A percentile compares a stretch with the other conserved stretches of the same genome.
Conservation (phyloP, 2,329 filamentous ascomycete species). For the Aspergillus viridinutans region DNA sequence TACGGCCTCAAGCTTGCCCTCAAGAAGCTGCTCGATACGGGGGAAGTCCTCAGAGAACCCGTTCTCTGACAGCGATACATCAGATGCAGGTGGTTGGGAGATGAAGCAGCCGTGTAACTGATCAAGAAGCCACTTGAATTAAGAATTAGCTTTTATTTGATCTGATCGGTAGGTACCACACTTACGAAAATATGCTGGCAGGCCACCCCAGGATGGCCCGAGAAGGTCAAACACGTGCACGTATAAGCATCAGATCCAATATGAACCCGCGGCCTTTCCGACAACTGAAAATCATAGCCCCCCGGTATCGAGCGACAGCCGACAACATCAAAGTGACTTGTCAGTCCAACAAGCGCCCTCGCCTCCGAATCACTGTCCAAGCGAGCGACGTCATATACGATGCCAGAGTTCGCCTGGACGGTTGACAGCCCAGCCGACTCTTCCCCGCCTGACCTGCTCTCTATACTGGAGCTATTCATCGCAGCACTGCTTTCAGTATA, state of each 20-base stretch:
- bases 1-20: slow-evolving; percentile 29
- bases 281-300: slow-evolving; percentile 36
- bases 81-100: slow-evolving; percentile 22
- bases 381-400: slow-evolving; percentile 32
- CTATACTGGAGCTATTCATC: slow-evolving; percentile 11
- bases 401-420: slow-evolving; percentile 28
- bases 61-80: slow-evolving; percentile 28
- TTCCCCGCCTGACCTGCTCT: slow-evolving; percentile 14
- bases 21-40: slow-evolving; percentile 30
- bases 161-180: neutral
- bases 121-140: slow-evolving; percentile 38
- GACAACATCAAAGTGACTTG: slow-evolving; percentile 30
- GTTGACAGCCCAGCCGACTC: slow-evolving; percentile 18
- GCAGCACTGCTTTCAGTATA: slow-evolving; percentile 9
- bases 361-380: slow-evolving; percentile 29
- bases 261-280: slow-evolving; percentile 33
- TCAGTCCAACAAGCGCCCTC: slow-evolving; percentile 32
- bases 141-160: slow-evolving; percentile 5
- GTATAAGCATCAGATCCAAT: slow-evolving; percentile 25
- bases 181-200: slow-evolving; percentile 43
- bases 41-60: slow-evolving; percentile 28
- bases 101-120: slow-evolving; percentile 36
- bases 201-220: slow-evolving; percentile 25
- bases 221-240: slow-evolving; percentile 37
- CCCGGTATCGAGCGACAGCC: slow-evolving; percentile 26